Percentiles rank a stretch among this genome's conserved stretches.
phyloP scores from a whole-genome alignment of 306 rosid species.

The Luffa aegyptiaca region DNA sequence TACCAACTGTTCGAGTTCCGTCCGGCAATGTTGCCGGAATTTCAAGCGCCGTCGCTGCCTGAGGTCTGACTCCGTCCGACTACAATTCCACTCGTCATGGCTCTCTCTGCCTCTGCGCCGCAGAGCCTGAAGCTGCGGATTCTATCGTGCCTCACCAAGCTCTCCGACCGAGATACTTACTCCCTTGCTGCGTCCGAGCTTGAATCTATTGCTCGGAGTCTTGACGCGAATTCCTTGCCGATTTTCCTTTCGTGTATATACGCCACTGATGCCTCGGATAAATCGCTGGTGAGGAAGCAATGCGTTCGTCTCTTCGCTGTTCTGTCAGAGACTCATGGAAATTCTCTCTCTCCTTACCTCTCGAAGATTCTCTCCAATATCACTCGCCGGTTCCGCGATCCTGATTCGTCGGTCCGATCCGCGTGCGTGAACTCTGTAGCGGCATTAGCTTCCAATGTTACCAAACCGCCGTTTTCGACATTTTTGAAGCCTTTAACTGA shows the following conservation, averaged over 20 bases:
- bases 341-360: conserved; percentile 57
- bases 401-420: conserved; percentile 86
- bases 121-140: conserved; percentile 66
- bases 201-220: conserved; percentile 56
- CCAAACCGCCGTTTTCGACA: conserved; percentile 50
- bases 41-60: conserved; percentile 5
- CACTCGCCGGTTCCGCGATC: conserved; percentile 75
- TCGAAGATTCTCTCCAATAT: conserved; percentile 51
- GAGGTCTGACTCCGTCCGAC: conserved; percentile 2
- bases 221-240: conserved; percentile 40
- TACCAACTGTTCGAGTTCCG: background rate
- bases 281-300: conserved; percentile 72
- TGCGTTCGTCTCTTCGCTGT: conserved; percentile 65
- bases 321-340: conserved; percentile 61
- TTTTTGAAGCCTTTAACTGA: conserved; percentile 72
- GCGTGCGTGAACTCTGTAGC: conserved; percentile 71
- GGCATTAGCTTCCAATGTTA: conserved; percentile 58
- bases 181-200: conserved; percentile 60
- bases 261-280: conserved; percentile 76
- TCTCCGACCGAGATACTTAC: conserved; percentile 92
- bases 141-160: conserved; percentile 74
- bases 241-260: conserved; percentile 71
- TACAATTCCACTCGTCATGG: conserved; percentile 24
- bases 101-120: conserved; percentile 29
- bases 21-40: conserved; percentile 60